A percentile compares a stretch with the other conserved stretches of the same genome.
Evolutionary conservation across 192 early-diverging fungal genomes (phyloP).

Genomic region (Obelidium mucronatum): DNA sequence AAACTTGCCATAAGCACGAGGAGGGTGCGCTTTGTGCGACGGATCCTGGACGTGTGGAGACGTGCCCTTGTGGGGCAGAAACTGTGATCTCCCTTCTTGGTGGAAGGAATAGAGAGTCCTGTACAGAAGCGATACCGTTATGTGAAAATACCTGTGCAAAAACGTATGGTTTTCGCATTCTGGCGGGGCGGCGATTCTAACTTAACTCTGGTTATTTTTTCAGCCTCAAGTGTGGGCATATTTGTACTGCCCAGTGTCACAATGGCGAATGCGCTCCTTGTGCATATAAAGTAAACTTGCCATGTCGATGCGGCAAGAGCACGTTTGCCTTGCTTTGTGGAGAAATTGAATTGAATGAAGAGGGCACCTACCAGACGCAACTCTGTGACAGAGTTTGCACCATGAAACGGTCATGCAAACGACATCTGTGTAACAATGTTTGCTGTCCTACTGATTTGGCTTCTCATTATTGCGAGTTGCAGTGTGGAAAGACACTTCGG

Average conservation of each 20-base stretch:
- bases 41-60: constrained; percentile 46
- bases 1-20: constrained; percentile 42
- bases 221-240: constrained; percentile 50
- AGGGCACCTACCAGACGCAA: constrained; percentile 35
- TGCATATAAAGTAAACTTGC: constrained; percentile 14
- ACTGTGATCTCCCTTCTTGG: constrained; percentile 31
- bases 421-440: constrained; percentile 47
- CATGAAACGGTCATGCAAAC: constrained; percentile 45
- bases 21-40: constrained; percentile 45
- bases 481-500: constrained; percentile 50
- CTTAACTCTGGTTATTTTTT: neutral
- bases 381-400: constrained; percentile 50
- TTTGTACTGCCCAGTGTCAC: constrained; percentile 48
- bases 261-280: constrained; percentile 50
- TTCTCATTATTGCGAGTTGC: constrained; percentile 46
- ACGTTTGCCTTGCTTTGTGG: constrained; percentile 32
- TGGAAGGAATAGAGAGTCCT: constrained; percentile 34
- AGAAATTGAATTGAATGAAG: constrained; percentile 30
- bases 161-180: constrained; percentile 17
- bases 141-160: constrained; percentile 51
- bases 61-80: constrained; percentile 48
- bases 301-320: constrained; percentile 48
- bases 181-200: neutral
- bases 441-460: constrained; percentile 48
- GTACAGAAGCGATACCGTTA: constrained; percentile 46